These are phyloP conservation scores for Magnusiomyces paraingens DNA, from an alignment of 1,139 yeast species.

Conservation along the genomic window DNA sequence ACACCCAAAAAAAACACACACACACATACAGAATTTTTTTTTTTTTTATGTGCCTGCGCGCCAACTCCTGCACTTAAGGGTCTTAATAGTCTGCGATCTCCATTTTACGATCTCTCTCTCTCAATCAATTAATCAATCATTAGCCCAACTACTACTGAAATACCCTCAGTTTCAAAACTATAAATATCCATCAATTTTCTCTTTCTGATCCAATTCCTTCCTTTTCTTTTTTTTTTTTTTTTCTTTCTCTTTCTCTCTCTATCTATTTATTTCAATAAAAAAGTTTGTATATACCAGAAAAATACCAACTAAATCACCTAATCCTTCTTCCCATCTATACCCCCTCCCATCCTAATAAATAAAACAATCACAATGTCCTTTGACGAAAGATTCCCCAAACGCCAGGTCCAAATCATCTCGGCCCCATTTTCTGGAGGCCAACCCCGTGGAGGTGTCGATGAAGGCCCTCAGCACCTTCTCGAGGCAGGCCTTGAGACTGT, in stretches of 20 bases:
- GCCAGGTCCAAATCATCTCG: slow-evolving; percentile 42
- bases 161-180: background rate
- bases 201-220: background rate
- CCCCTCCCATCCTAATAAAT: background rate
- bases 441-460: slow-evolving; percentile 87
- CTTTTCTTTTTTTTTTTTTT: background rate
- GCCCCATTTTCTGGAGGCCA: slow-evolving; percentile 98
- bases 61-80: slow-evolving; percentile 8
- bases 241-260: background rate
- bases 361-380: slow-evolving; percentile 9
- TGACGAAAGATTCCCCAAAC: slow-evolving; percentile 18
- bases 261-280: background rate
- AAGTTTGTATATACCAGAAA: background rate
- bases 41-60: background rate
- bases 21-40: too few relatives aligned
- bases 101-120: background rate
- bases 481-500: slow-evolving; percentile 64
- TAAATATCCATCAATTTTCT: background rate
- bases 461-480: slow-evolving; percentile 79
- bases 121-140: background rate
- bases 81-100: background rate
- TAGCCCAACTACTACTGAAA: background rate
- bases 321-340: background rate
- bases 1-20: too few relatives aligned
- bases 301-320: background rate